Evolutionary conservation across 768 basidiomycete genomes (phyloP), one percentile per base, ranked within the genome.

Genomic region (Termitomyces sp.): DNA sequence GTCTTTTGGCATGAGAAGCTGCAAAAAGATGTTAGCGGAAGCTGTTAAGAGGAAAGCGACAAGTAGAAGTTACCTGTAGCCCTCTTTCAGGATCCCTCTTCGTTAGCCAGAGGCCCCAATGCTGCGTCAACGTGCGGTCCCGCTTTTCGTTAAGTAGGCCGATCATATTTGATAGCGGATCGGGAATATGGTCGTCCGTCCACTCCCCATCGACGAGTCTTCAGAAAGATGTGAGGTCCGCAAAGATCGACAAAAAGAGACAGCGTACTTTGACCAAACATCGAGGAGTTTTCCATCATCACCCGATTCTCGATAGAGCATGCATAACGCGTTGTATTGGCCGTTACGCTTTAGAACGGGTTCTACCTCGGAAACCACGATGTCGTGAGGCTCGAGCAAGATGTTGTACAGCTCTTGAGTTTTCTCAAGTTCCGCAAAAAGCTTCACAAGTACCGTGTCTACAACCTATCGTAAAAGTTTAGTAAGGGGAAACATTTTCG

Each of bases 81-180:
- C 87, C 92, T 43, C 79, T 82, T 25, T 88, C 85, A 0, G 83
- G 74, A 69, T 91, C 85, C 37, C 80, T 79, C 61, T 80, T 82
- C 2, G 85, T 79, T 21, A 97, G 71, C 94, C 95, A 96, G 8
- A 91, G 71, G 3, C 83, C 88, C 85, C 93, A 95, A 51, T 81
- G 78, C 59, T 88, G 85, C 4, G 84, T 82, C 52, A 93, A 65
- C 3, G 73, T 65, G 25, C 82, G 80, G 64, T 91, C 86, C 57
- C 77, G 81, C 57, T 80, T 82, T 44, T 81, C 78, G 5, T 70
- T 74, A 5, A 95, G 71, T 14, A 89, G 67, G 10, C 73, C 62
- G 34, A 89, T 73, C 71, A 90, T 83, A 55, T 84, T 77, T 2
- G 76, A 73, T 6, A 87, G 65, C 1, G 91, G 89, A 60, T 92